These are phyloP conservation scores for Globisporangium heterothallicum DNA, from an alignment of 352 stramenopile species.

Conservation along the genomic window DNA sequence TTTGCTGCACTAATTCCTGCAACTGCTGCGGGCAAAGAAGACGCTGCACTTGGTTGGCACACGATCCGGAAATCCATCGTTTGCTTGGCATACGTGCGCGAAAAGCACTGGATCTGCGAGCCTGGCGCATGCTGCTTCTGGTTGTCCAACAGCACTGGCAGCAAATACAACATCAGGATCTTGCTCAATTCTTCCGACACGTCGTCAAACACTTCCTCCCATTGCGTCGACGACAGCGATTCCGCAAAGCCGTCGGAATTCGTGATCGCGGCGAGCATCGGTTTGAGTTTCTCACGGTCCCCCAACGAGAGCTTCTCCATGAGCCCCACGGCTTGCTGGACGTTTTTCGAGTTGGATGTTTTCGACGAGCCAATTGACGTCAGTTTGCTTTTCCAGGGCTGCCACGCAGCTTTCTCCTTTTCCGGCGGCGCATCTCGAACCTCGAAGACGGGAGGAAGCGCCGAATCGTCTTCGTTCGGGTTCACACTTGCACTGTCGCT, in stretches of 20 bases:
- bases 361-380: not conserved
- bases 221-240: constrained; percentile 5
- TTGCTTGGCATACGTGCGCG: constrained; percentile 51
- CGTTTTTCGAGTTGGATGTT: constrained; percentile 16
- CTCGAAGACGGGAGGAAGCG: not conserved
- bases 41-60: constrained; percentile 6
- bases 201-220: constrained; percentile 41
- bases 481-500: constrained; percentile 1
- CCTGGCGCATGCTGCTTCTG: constrained; percentile 17
- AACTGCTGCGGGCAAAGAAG: not conserved
- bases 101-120: constrained; percentile 39
- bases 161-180: constrained; percentile 48
- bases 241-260: constrained; percentile 14
- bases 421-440: not conserved
- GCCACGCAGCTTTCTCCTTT: constrained; percentile 20
- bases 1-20: not conserved
- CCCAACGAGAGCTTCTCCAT: constrained; percentile 45
- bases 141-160: constrained; percentile 41
- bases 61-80: constrained; percentile 61
- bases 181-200: constrained; percentile 49
- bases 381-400: constrained; percentile 31
- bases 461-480: constrained; percentile 13
- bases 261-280: constrained; percentile 29
- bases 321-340: constrained; percentile 29
- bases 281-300: constrained; percentile 46